Evolutionary conservation across 2,329 filamentous ascomycete genomes (phyloP).

Genomic region (Penicillium hesseltinei): DNA sequence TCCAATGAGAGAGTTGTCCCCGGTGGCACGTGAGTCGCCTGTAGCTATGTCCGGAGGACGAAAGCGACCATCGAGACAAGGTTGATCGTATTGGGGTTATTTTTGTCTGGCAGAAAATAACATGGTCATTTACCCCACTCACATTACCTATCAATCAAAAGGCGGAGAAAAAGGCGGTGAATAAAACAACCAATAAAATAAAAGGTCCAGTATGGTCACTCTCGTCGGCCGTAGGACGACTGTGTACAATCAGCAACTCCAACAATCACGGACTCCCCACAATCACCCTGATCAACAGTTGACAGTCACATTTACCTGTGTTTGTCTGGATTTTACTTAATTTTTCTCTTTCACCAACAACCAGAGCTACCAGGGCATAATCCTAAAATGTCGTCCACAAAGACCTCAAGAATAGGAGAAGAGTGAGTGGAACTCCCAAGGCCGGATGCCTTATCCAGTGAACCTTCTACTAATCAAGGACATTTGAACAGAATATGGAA

Average conservation of each 20-base stretch:
- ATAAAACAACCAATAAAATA: not conserved
- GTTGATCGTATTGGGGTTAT: not conserved
- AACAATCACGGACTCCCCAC: slow-evolving; percentile 23
- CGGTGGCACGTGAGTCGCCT: no score
- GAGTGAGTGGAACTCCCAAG: slow-evolving; percentile 56
- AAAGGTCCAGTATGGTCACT: not conserved
- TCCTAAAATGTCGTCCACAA: slow-evolving; percentile 55
- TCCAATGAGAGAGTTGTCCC: no score
- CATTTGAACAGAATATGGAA: slow-evolving; percentile 74
- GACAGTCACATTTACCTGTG: slow-evolving; percentile 8
- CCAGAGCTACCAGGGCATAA: not conserved
- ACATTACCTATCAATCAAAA: not conserved
- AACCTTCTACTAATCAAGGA: slow-evolving; percentile 31
- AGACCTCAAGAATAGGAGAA: slow-evolving; percentile 69
- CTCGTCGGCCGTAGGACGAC: not conserved
- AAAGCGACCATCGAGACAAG: not conserved
- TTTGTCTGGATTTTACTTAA: not conserved
- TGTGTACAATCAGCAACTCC: slow-evolving; percentile 15
- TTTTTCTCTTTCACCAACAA: not conserved
- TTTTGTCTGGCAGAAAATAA: not conserved
- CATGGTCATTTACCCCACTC: not conserved
- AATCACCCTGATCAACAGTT: slow-evolving; percentile 14
- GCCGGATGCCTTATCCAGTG: not conserved
- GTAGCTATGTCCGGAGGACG: not conserved
- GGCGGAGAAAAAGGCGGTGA: not conserved